Evolutionary conservation across 345 rosid species (phyloP).

Genomic region (Lepidium sativum): DNA sequence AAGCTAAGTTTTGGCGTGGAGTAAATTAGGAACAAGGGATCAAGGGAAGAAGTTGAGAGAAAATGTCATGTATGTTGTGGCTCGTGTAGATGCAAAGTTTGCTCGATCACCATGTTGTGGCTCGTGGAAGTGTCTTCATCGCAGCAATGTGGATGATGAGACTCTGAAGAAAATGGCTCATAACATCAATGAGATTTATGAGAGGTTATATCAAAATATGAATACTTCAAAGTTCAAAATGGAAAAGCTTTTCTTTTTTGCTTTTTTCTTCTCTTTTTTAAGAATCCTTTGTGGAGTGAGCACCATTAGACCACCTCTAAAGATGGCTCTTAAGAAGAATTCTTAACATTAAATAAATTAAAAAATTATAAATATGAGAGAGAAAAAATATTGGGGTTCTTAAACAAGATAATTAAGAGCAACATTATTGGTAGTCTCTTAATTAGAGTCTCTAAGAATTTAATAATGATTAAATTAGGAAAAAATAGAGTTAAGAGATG

Average conservation of each 20-base stretch:
- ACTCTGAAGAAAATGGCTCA: conserved; percentile 87
- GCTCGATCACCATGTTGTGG: conserved; percentile 44
- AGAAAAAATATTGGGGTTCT: too few species aligned
- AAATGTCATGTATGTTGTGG: conserved; percentile 82
- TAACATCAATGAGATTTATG: conserved; percentile 55
- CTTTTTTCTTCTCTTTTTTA: not conserved
- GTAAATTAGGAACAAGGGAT: conserved; percentile 30
- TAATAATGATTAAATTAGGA: too few species aligned
- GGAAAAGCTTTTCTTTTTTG: not conserved
- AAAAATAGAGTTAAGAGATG: too few species aligned
- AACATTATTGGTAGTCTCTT: too few species aligned
- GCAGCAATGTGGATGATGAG: conserved; percentile 26
- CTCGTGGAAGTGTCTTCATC: conserved; percentile 34
- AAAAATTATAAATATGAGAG: too few species aligned
- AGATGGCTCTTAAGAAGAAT: too few species aligned
- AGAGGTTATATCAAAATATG: not conserved
- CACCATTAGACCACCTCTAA: too few species aligned
- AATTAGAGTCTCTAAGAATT: too few species aligned
- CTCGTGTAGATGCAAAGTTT: conserved; percentile 70
- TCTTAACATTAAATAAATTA: too few species aligned
- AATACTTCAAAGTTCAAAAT: not conserved
- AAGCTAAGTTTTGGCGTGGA: not conserved
- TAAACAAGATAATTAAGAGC: too few species aligned
- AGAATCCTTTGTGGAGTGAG: too few species aligned
- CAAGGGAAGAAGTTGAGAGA: conserved; percentile 54